A percentile compares a stretch with the other conserved stretches of the same genome.
Evolutionary conservation across 805 yeast species (phyloP).

Genomic region (Wickerhamomyces sydowiorum): DNA sequence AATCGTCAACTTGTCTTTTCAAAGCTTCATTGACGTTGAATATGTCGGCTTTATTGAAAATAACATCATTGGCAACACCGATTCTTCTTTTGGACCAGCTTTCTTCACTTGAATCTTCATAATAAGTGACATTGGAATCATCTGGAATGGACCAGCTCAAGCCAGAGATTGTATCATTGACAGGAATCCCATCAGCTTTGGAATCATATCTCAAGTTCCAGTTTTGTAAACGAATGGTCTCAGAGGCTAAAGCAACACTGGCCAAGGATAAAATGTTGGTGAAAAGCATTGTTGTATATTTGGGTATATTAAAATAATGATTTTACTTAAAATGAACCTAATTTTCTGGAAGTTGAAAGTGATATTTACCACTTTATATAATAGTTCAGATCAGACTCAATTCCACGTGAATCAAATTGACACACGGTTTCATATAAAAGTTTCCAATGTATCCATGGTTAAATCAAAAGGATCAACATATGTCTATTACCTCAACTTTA

Average conservation of each 20-base stretch:
- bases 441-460: no score
- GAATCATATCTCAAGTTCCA: slow-evolving; percentile 17
- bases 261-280: background rate
- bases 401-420: no score
- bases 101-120: slow-evolving; percentile 21
- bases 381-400: no score
- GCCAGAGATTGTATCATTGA: slow-evolving; percentile 4
- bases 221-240: slow-evolving; percentile 3
- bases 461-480: no score
- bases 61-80: slow-evolving; percentile 29
- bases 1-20: slow-evolving; percentile 32
- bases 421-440: no score
- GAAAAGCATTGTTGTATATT: background rate
- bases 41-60: slow-evolving; percentile 27
- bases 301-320: background rate
- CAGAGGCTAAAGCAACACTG: background rate
- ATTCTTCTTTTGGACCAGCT: slow-evolving; percentile 31
- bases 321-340: no score
- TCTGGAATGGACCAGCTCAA: slow-evolving; percentile 3
- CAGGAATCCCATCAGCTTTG: slow-evolving; percentile 6
- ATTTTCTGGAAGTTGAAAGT: no score
- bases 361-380: no score
- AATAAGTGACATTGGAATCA: slow-evolving; percentile 15
- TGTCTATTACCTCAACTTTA: no score
- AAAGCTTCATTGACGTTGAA: slow-evolving; percentile 35